phyloP scores from a whole-genome alignment of 495 filamentous ascomycete species.

The Glonium stellatum region DNA sequence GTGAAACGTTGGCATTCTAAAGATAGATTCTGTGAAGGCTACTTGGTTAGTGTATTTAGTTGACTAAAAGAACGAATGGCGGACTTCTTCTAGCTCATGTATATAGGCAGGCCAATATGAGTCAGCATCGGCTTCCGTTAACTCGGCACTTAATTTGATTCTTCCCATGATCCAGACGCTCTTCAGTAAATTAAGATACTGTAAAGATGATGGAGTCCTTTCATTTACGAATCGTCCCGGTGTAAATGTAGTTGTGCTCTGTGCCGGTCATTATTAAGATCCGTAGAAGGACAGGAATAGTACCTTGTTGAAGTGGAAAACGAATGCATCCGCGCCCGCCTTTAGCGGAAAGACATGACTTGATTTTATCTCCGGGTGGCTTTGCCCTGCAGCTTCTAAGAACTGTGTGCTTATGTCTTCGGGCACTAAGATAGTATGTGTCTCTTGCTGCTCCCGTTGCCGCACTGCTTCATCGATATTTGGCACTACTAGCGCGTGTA shows the following conservation, averaged over 20 bases:
- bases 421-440: slow-evolving; percentile 2
- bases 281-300: too few relatives aligned
- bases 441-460: background rate
- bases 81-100: too few relatives aligned
- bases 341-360: slow-evolving; percentile 19
- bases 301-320: slow-evolving; percentile 22
- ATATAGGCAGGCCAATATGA: slow-evolving; percentile 28
- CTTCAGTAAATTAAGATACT: slow-evolving; percentile 29
- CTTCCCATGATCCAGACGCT: slow-evolving; percentile 27
- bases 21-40: slow-evolving; percentile 11
- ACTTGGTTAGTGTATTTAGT: too few relatives aligned
- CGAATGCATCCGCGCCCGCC: slow-evolving; percentile 22
- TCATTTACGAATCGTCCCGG: slow-evolving; percentile 20
- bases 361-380: background rate
- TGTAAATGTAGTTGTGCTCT: slow-evolving; percentile 16
- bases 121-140: background rate
- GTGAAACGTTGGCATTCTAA: slow-evolving; percentile 6
- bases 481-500: slow-evolving; percentile 18
- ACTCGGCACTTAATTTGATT: slow-evolving; percentile 6
- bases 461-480: slow-evolving; percentile 18
- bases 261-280: too few relatives aligned
- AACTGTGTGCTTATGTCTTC: slow-evolving; percentile 16
- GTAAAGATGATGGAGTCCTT: slow-evolving; percentile 11
- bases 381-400: slow-evolving; percentile 7
- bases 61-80: too few relatives aligned